phyloP scores from a whole-genome alignment of 139 green algal species.

The Chlorella vulgaris region DNA sequence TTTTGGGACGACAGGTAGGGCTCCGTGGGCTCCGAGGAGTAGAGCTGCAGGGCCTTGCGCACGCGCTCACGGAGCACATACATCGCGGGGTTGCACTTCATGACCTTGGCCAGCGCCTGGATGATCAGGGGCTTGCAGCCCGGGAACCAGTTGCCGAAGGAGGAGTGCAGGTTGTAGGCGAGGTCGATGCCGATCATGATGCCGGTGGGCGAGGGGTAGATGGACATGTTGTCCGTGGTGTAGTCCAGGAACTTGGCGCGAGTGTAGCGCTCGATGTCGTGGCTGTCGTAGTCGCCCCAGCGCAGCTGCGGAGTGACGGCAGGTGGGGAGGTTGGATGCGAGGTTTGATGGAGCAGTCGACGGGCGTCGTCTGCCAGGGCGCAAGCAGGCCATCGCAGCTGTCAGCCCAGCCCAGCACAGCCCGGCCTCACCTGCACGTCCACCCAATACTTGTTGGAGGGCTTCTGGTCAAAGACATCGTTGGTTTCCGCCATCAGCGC shows the following conservation, averaged over 20 bases:
- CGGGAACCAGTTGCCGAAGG: slow-evolving; percentile 99
- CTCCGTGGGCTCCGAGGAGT: slow-evolving; percentile 97
- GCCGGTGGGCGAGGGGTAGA: slow-evolving; percentile 88
- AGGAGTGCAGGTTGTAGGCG: slow-evolving; percentile 98
- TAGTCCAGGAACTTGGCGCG: slow-evolving; percentile 99
- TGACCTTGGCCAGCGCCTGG: slow-evolving; percentile 97
- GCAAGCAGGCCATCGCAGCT: too few species aligned
- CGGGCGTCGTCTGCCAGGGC: too few species aligned
- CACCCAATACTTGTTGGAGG: slow-evolving; percentile 99
- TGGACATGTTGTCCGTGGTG: slow-evolving; percentile 97
- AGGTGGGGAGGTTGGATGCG: too few species aligned
- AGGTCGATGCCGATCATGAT: slow-evolving; percentile 98
- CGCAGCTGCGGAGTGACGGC: slow-evolving; percentile 60
- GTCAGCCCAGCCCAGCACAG: too few species aligned
- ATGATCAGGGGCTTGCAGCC: slow-evolving; percentile 95
- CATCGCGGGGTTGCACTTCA: slow-evolving; percentile 98
- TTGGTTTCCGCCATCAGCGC: slow-evolving; percentile 94
- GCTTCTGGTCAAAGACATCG: slow-evolving; percentile 95
- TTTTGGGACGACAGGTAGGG: slow-evolving; percentile 98
- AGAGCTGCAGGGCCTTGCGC: slow-evolving; percentile 98
- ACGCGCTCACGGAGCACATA: slow-evolving; percentile 99
- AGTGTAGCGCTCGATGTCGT: slow-evolving; percentile 99
- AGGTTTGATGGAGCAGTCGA: too few species aligned
- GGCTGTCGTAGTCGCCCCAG: slow-evolving; percentile 99
- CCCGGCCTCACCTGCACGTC: slow-evolving; percentile 85